Evolutionary conservation across 257 asterid genomes (phyloP).

Genomic region (Solanum virginianum): DNA sequence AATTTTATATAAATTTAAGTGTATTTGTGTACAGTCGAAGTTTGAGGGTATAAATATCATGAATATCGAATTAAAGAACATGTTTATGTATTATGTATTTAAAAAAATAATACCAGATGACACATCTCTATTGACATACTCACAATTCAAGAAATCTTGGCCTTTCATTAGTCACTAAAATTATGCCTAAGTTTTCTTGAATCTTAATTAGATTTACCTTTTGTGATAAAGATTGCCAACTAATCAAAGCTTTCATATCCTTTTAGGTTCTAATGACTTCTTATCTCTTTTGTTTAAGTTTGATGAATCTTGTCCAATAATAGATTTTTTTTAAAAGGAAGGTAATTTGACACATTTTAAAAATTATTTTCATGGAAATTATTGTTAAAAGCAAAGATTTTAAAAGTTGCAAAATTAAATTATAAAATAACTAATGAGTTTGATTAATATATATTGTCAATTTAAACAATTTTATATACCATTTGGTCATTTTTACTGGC

Average conservation of each 20-base stretch:
- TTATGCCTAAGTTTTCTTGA: background rate
- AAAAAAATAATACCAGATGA: conserved; percentile 2
- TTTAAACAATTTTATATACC: too few relatives aligned
- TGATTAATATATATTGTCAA: too few relatives aligned
- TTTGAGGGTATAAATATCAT: rapidly evolving
- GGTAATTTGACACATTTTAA: background rate
- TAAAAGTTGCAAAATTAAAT: background rate
- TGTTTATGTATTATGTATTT: background rate
- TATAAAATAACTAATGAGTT: too few relatives aligned
- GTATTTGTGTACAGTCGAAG: background rate
- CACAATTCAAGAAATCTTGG: conserved; percentile 1
- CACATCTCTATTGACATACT: conserved; percentile 3
- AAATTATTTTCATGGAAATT: background rate
- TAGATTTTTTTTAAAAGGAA: background rate
- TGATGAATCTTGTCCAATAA: background rate
- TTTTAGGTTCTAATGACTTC: background rate
- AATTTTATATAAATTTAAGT: background rate
- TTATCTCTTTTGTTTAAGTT: background rate
- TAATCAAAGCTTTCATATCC: background rate
- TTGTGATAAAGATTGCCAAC: background rate
- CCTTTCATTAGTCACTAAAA: background rate
- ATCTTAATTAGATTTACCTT: conserved; percentile 3
- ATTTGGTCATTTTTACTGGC: too few relatives aligned
- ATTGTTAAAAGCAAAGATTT: background rate
- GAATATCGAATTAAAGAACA: background rate